Evolutionary conservation across 345 rosid genomes (phyloP), one percentile per base, ranked within the genome.

Genomic region (Durio zibethinus): DNA sequence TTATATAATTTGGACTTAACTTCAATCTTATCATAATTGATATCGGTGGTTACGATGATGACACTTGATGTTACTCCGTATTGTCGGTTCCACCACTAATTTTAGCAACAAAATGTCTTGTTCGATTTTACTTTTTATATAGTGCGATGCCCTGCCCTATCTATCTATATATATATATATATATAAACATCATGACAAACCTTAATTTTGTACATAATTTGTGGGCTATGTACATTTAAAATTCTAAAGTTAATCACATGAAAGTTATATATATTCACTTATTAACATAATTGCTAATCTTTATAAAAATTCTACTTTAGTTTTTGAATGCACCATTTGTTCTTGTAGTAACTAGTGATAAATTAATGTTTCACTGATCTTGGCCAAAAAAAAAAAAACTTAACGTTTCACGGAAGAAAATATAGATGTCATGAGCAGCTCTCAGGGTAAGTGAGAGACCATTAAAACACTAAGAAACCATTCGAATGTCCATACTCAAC

Each of bases 11-110:
- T 61, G 40, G 66, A 15, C 40, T 61, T 29, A 15, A 16, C 54
- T 43, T 42, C 54, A 69, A 29, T 43, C 33, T 47, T 70, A 20
- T 71, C 59, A 50, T 29, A 29, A 50, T 60, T 71, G 25, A 50
- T 16, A 2, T 48, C 18, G 75, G 60, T 31, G 40, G 75, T 71
- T 71, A 54, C 12, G 43, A 72, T 72, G 31, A 72, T 52, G 57
- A 54, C 1, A 52, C 60, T 52, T 72, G 60, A 48, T 50, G 75
- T 27, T 31, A 72, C 75, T 72, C 43, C 57, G 31, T 6, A 3
- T 31, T 33, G 61, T 72, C 62, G 61, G 45, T 48, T 50, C 75
- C 75, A 10, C 27, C n/a, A 31, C 73, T 31, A 14, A 38, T 45
- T 12, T n/a, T 5, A 42, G 35, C 56, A 15, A 45, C 33, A 25